Evolutionary conservation across 2,329 filamentous ascomycete genomes (phyloP), one percentile per base, ranked within the genome.

Genomic region (Dothideomycetes sp.): DNA sequence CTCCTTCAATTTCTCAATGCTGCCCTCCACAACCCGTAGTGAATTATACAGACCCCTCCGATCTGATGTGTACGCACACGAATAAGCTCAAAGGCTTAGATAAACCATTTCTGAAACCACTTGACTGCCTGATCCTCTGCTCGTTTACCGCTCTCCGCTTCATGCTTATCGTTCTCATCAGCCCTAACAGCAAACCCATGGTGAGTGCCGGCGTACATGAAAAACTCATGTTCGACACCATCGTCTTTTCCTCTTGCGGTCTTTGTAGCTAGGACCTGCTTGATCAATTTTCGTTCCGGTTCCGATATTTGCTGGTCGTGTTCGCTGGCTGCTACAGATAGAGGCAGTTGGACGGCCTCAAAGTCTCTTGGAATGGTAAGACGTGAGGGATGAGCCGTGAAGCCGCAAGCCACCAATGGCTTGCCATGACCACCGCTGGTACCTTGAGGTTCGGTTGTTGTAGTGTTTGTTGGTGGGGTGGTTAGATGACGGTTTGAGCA

Each of bases 101-200:
- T 39, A 44, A 64, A 63, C 55, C 58, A 60, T 40, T 49, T 53
- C 19, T 33, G 48, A 45, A 63, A 64, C 60, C 61, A 64, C 10
- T 40, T 44, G 7, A 64, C 47, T 5, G 61, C 61, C 45, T 63
- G 60, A 19, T 48, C 53, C 46, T 63, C 60, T 5, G 60, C 60
- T 45, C 55, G 53, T 52, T 59, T 54, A 13, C 60, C 58, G 25
- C 47, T 43, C 42, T 52, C 54, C 6, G 52, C 53, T 45, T 59
- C 54, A 32, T 56, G 48, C 29, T 49, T 45, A 32, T 61, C 54
- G 10, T 57, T 50, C 45, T 57, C 51, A 23, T 57, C 58, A 9
- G 58, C 59, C 23, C 58, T 30, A 16, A 60, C 51, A 22, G 60
- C 59, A 49, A 62, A 63, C 5, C 60, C 61, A 46, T 64, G 59